Evolutionary conservation across 2,329 filamentous ascomycete genomes (phyloP), one percentile per base, ranked within the genome.

Genomic region (Claviceps sp.): DNA sequence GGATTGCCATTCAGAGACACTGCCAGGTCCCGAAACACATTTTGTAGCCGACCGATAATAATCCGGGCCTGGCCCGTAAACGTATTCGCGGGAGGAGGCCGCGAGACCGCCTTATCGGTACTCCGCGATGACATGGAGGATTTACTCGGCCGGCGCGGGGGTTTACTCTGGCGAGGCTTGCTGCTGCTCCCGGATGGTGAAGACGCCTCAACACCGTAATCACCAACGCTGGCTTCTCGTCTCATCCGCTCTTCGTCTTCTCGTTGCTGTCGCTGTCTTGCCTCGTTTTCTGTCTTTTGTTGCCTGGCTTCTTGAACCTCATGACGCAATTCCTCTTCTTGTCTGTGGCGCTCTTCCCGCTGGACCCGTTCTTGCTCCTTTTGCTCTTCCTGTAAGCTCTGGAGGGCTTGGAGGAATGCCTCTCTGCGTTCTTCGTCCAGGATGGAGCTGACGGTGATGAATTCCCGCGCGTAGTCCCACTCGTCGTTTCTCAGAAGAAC

Each of bases 391-490:
- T 86, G 85, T 34, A 97, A 72, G 50, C 81, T 84, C 63, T 94
- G 82, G 16, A 97, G 74, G 4, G 90, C 91, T 59, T 91, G 85
- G 16, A 95, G 70, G 65, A 97, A 96, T 0, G 87, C 83, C 60
- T 97, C 88, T 56, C 88, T 82, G 45, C 88, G 80, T 70, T 97
- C 93, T 50, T 96, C 91, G 64, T 97, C 91, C 1, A 98, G 76
- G 26, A 95, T 81, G 46, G 91, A 83, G 65, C 83, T 93, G 62
- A 88, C 80, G 61, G 77, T 81, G 62, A 97, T 94, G 66, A 97
- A 97, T 59, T 95, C 87, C 54, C 82, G 80, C 4, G 93, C 88
- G 61, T 96, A 96, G 53, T 95, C 88, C 93, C 93, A 98, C 69
- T 97, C 89, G 52, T 88, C 83, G 60, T 96, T 97, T 50, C 88